Percentiles rank a stretch among this genome's conserved stretches.
Evolutionary conservation across 768 basidiomycete species (phyloP).

Genomic region (Amanita polypyramis): DNA sequence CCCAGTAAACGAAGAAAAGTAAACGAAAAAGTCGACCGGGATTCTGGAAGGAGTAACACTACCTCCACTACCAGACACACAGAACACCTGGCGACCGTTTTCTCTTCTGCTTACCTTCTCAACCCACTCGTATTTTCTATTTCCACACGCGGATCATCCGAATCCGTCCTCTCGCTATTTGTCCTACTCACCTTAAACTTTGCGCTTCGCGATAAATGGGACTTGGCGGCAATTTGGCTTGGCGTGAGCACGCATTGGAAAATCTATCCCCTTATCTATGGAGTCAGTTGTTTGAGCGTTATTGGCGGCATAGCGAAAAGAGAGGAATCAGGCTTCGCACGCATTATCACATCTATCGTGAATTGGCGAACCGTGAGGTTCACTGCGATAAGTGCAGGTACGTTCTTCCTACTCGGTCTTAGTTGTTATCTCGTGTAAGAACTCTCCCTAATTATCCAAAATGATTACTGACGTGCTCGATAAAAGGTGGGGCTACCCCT

Average conservation of each 20-base stretch:
- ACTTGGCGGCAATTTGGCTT: conserved; percentile 56
- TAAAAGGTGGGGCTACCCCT: conserved; percentile 86
- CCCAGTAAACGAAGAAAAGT: neutral
- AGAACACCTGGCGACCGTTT: conserved; percentile 36
- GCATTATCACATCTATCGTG: conserved; percentile 25
- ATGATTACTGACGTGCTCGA: neutral
- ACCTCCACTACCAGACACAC: neutral
- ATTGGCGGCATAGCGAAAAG: conserved; percentile 20
- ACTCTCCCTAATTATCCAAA: neutral
- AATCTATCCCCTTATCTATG: conserved; percentile 92
- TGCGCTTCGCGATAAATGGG: conserved; percentile 49
- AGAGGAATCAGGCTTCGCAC: conserved; percentile 15
- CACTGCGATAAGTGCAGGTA: conserved; percentile 51
- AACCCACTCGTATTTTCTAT: conserved; percentile 95
- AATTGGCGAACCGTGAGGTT: conserved; percentile 54
- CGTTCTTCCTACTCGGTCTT: conserved; percentile 52
- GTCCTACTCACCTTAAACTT: conserved; percentile 62
- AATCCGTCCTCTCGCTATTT: conserved; percentile 73
- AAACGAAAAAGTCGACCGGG: conserved; percentile 6
- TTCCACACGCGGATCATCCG: conserved; percentile 94
- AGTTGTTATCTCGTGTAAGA: conserved; percentile 53
- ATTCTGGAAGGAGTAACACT: conserved; percentile 5
- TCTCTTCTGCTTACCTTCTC: conserved; percentile 67
- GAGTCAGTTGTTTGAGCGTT: conserved; percentile 59
- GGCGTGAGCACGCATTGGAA: conserved; percentile 93